phyloP scores from a whole-genome alignment of 2,329 filamentous ascomycete genomes.

The Aaosphaeria pasadenensis region DNA sequence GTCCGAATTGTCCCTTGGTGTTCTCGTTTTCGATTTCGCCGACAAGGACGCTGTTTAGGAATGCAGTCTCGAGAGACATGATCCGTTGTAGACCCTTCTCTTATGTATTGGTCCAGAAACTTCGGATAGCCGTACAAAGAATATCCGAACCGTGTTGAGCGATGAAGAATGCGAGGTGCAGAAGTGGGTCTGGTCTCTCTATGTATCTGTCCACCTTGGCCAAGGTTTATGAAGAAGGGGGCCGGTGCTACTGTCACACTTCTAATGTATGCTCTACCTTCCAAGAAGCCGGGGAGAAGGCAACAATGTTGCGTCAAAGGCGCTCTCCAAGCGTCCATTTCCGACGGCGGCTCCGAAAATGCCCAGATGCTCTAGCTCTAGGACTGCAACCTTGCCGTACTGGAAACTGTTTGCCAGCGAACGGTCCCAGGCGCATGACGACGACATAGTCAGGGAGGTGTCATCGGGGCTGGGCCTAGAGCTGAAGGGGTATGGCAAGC shows the following conservation, averaged over 20 bases:
- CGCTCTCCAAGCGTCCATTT: no score
- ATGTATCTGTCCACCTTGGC: no score
- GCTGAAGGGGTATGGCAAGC: background rate
- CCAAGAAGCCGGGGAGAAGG: no score
- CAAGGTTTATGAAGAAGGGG: no score
- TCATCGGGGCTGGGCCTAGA: background rate
- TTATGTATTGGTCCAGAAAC: slow-evolving; percentile 1
- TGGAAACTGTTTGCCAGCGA: background rate
- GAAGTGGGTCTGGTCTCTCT: no score
- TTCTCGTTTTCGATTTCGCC: slow-evolving; percentile 4
- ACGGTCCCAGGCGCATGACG: background rate
- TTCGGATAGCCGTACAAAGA: background rate
- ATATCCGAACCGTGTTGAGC: no score
- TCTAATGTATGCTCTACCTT: no score
- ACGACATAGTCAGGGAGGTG: background rate
- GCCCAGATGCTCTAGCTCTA: no score
- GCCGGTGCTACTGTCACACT: no score
- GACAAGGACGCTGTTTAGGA: slow-evolving; percentile 24
- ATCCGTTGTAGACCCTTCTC: background rate
- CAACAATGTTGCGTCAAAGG: no score
- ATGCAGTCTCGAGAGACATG: slow-evolving; percentile 29
- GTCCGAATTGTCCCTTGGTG: background rate
- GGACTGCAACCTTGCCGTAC: background rate
- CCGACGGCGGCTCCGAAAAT: no score
- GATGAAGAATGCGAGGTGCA: no score